phyloP scores from a whole-genome alignment of 1,139 yeast species.

The Blastobotrys aristatus region DNA sequence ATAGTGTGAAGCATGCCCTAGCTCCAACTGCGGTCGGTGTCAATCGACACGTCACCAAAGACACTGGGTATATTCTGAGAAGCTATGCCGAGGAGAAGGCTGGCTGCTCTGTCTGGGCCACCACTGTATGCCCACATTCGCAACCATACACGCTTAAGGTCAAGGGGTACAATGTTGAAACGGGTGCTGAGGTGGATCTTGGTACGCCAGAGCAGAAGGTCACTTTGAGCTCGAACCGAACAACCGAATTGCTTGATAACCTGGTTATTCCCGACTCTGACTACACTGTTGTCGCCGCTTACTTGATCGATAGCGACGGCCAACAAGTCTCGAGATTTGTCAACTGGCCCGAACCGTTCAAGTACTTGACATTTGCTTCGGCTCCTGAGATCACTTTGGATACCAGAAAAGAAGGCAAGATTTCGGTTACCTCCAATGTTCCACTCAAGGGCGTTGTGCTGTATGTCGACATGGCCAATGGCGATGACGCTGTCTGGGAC shows the following conservation, averaged over 20 bases:
- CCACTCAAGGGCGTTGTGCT: conserved; percentile 22
- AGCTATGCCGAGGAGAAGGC: conserved; percentile 16
- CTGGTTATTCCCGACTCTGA: conserved; percentile 13
- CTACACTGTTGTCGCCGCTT: conserved; percentile 17
- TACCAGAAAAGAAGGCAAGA: background rate
- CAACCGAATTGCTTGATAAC: conserved; percentile 30
- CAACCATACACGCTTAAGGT: conserved; percentile 28
- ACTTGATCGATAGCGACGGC: conserved; percentile 4
- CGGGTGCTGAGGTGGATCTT: conserved; percentile 27
- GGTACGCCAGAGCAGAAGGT: conserved; percentile 17
- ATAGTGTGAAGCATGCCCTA: conserved; percentile 41
- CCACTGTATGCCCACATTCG: conserved; percentile 28
- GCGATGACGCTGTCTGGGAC: conserved; percentile 20
- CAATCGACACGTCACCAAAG: conserved; percentile 28
- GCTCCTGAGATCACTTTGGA: conserved; percentile 13
- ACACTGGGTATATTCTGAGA: conserved; percentile 15
- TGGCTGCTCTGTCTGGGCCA: conserved; percentile 40
- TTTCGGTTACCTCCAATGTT: conserved; percentile 12
- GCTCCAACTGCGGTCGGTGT: conserved; percentile 35
- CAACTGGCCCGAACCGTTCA: conserved; percentile 25
- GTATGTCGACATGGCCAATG: conserved; percentile 13
- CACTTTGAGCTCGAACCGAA: conserved; percentile 30
- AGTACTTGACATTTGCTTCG: conserved; percentile 17
- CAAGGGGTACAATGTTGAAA: conserved; percentile 32
- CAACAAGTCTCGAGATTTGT: conserved; percentile 15